phyloP scores from a whole-genome alignment of 495 filamentous ascomycete species.

The Neurospora africana region DNA sequence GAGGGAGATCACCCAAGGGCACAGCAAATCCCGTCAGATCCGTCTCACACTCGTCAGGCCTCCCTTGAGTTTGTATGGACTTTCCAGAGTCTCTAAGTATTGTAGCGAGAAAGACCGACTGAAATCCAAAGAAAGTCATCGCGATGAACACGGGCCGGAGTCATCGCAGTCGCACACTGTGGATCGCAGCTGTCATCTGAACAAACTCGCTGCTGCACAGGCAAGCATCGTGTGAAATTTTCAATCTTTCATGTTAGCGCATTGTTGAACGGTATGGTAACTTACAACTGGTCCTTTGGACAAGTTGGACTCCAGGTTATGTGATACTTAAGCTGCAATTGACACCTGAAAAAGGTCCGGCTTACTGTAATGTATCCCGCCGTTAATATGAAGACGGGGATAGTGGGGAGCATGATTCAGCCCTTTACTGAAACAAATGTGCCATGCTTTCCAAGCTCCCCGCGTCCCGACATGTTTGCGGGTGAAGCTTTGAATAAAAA shows the following conservation, averaged over 20 bases:
- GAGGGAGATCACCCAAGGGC: not conserved
- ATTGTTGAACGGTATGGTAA: not conserved
- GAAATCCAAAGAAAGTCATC: not conserved
- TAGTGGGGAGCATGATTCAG: not conserved
- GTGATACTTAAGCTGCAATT: not conserved
- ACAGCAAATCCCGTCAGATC: not conserved
- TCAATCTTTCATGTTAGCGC: not conserved
- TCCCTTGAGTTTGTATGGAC: not conserved
- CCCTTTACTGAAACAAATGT: not conserved
- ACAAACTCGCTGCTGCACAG: not conserved
- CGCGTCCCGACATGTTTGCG: not conserved
- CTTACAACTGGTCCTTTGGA: not conserved
- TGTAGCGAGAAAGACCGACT: not conserved
- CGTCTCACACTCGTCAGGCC: not conserved
- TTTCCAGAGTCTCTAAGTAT: not conserved
- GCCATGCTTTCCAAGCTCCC: not conserved
- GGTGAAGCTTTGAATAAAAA: not conserved
- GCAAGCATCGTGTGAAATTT: not conserved
- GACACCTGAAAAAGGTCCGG: not conserved
- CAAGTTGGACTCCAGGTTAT: not conserved
- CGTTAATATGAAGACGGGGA: not conserved
- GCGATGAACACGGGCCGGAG: no score
- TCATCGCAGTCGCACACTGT: not conserved
- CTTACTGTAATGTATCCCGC: not conserved
- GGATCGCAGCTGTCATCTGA: not conserved